Evolutionary conservation across 169 alveolate genomes (phyloP).

Genomic region (Cystoisospora suis): DNA sequence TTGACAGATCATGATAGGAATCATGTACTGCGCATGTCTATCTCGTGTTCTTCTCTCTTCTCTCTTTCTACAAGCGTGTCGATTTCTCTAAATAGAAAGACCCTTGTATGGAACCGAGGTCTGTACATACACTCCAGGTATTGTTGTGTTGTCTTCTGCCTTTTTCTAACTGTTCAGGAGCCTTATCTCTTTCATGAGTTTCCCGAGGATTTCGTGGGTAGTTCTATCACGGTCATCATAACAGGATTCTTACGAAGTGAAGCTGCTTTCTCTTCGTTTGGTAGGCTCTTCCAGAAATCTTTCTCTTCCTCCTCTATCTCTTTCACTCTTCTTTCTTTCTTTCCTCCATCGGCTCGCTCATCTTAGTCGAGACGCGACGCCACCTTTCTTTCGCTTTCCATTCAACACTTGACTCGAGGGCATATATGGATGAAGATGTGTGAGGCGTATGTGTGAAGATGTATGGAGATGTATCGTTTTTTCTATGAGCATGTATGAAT

Average conservation of each 20-base stretch:
- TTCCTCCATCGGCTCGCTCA: not conserved
- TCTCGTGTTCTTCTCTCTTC: not conserved
- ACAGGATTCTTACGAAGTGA: conserved; percentile 27
- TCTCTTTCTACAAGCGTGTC: too few species aligned
- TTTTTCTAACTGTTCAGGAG: not conserved
- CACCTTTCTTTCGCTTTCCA: too few species aligned
- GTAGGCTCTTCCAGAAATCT: not conserved
- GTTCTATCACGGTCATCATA: not conserved
- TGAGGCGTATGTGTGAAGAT: not conserved
- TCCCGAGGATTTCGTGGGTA: conserved; percentile 2
- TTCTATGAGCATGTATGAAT: not conserved
- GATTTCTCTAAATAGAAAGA: too few species aligned
- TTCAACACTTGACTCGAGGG: too few species aligned
- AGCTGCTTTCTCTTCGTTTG: conserved; percentile 13
- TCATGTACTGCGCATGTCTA: too few species aligned
- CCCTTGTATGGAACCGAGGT: too few species aligned
- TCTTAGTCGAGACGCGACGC: not conserved
- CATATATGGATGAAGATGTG: not conserved
- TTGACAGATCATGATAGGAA: too few species aligned
- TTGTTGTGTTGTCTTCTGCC: not conserved
- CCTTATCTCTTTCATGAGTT: conserved; percentile 26
- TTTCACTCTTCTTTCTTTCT: not conserved
- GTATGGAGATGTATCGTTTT: not conserved
- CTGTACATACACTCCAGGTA: too few species aligned
- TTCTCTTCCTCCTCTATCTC: not conserved